Percentiles rank a stretch among this genome's conserved stretches.
Conservation (phyloP, 139 green algal species). For the Micractinium conductrix region DNA sequence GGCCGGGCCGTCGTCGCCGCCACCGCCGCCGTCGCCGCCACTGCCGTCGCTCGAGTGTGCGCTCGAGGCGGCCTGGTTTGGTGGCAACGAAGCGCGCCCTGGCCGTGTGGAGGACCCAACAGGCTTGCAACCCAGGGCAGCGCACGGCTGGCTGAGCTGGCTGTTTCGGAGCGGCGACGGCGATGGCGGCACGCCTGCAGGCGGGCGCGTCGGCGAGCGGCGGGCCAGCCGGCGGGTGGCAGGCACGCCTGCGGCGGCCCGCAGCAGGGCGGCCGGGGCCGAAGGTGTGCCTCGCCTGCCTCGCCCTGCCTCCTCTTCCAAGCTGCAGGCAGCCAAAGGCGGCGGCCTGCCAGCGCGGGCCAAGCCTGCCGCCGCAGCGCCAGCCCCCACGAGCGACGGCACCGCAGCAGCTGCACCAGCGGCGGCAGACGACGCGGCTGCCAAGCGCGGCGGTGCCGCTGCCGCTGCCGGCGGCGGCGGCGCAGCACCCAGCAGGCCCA, state of each 20-base stretch:
- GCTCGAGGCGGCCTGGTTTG: background rate
- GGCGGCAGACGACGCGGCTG: background rate
- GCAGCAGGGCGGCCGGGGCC: background rate
- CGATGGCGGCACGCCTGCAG: no score
- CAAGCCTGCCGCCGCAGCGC: background rate
- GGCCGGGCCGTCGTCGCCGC: no score
- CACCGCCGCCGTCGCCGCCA: no score
- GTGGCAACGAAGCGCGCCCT: background rate
- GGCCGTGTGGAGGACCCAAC: background rate
- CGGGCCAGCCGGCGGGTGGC: background rate
- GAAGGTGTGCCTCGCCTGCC: background rate
- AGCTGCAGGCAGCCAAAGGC: constrained; percentile 3
- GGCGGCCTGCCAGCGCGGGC: no score
- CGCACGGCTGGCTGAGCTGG: constrained; percentile 15
- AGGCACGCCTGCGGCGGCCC: no score
- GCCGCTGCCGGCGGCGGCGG: background rate
- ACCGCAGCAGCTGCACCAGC: background rate
- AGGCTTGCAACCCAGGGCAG: background rate
- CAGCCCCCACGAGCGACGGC: background rate
- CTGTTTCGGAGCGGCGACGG: constrained; percentile 9
- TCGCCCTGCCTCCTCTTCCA: background rate
- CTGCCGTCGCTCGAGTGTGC: background rate
- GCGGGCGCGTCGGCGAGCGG: background rate
- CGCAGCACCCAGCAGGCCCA: background rate
- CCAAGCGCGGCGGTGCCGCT: background rate